Conservation (phyloP, 1,139 yeast genomes). For the Candida tetrigidarum region DNA sequence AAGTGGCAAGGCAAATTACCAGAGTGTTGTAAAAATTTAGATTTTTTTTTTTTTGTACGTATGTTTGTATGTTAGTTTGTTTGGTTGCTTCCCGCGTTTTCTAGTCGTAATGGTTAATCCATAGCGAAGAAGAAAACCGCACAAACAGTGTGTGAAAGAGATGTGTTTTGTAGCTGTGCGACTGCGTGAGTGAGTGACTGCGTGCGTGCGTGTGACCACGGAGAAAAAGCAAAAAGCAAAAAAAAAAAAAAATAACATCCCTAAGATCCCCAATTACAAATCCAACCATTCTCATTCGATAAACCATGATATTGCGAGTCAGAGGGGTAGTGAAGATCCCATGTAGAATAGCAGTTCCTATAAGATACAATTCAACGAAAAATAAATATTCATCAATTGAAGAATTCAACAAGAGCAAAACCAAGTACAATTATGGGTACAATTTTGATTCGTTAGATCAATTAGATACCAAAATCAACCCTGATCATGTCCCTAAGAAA, state of each 20-base stretch:
- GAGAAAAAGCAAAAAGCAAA: neutral
- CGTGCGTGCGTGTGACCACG: neutral
- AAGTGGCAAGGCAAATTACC: too few relatives aligned
- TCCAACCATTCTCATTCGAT: neutral
- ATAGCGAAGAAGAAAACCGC: neutral
- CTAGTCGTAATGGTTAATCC: neutral
- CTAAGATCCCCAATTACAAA: neutral
- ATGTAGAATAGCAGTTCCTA: neutral
- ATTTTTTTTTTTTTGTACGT: neutral
- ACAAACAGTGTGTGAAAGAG: too few relatives aligned
- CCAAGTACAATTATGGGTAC: constrained; percentile 38
- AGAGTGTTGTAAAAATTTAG: neutral
- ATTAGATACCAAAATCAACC: constrained; percentile 19
- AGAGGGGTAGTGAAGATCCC: constrained; percentile 1
- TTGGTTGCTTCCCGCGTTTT: neutral
- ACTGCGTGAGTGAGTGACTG: neutral
- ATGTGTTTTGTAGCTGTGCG: too few relatives aligned
- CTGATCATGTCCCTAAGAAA: constrained; percentile 8
- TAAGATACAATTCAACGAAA: constrained; percentile 6
- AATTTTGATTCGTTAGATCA: constrained; percentile 33
- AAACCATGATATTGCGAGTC: constrained; percentile 7
- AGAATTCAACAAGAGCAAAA: constrained; percentile 43
- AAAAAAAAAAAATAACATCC: constrained; percentile 4
- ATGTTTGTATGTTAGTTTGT: too few relatives aligned
- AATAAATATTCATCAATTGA: constrained; percentile 30